A percentile compares a stretch with the other conserved stretches of the same genome.
Conservation (phyloP, 2,329 filamentous ascomycete genomes). For the Fusarium chaquense region DNA sequence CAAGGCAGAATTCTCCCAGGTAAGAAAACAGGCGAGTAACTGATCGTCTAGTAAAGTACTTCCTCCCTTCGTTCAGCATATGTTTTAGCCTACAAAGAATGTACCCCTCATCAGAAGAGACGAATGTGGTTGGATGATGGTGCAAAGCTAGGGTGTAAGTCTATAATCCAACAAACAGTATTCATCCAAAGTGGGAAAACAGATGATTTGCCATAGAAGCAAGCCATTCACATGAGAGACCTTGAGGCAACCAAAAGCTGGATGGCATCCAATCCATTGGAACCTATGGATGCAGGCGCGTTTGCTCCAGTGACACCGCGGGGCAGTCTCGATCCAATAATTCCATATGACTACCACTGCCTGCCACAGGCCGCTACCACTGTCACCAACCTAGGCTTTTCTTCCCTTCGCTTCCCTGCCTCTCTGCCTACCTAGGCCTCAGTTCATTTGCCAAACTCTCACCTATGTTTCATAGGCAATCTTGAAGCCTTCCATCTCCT, state of each 20-base stretch:
- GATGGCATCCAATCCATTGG: not conserved
- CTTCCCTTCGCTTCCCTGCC: not conserved
- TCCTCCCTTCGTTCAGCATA: not conserved
- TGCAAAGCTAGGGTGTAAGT: not conserved
- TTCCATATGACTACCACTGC: not conserved
- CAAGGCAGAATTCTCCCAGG: not conserved
- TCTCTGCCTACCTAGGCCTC: not conserved
- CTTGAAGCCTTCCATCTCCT: not conserved
- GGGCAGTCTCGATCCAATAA: not conserved
- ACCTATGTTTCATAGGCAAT: no score
- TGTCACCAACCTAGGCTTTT: not conserved
- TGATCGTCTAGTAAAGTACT: not conserved
- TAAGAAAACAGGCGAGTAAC: not conserved
- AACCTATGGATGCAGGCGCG: not conserved
- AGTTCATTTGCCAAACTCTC: not conserved
- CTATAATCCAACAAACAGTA: not conserved
- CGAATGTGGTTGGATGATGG: not conserved
- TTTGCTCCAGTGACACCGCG: conserved; percentile 4
- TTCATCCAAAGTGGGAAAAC: not conserved
- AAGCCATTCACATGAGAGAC: not conserved
- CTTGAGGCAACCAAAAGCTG: not conserved
- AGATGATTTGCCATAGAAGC: not conserved
- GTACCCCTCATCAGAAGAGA: not conserved
- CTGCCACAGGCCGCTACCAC: not conserved
- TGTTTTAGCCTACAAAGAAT: not conserved